phyloP scores from a whole-genome alignment of 148 eudicot genomes.

The Nepenthes mirabilis region DNA sequence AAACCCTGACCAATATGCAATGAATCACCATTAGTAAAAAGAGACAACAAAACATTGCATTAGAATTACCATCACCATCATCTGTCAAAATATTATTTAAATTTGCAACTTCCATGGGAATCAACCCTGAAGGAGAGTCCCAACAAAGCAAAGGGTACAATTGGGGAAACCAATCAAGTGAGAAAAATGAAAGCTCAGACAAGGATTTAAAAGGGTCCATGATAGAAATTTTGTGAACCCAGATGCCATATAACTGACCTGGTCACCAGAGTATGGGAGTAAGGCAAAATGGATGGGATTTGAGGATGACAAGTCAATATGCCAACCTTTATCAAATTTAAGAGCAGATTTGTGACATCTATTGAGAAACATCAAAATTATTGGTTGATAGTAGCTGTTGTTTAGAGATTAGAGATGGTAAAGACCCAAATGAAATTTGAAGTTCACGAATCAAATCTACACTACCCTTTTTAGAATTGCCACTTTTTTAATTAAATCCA shows the following conservation, averaged over 20 bases:
- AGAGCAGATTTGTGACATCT: conserved; percentile 41
- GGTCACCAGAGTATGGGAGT: conserved; percentile 53
- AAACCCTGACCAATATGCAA: conserved; percentile 45
- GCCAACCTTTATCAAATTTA: conserved; percentile 46
- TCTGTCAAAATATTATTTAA: conserved; percentile 24
- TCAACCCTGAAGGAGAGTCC: conserved; percentile 20
- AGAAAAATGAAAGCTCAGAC: conserved; percentile 64
- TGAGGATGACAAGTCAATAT: conserved; percentile 88
- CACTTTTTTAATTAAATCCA: conserved; percentile 14
- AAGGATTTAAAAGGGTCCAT: conserved; percentile 65
- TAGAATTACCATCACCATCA: conserved; percentile 36
- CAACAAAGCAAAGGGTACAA: conserved; percentile 63
- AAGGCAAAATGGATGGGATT: conserved; percentile 71
- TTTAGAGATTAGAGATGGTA: conserved; percentile 35
- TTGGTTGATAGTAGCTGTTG: conserved; percentile 28
- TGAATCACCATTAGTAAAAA: conserved; percentile 15
- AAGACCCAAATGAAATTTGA: conserved; percentile 50
- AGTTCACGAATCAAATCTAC: conserved; percentile 58
- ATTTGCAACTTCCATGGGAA: conserved; percentile 12
- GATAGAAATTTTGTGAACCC: conserved; percentile 41
- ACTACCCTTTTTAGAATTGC: conserved; percentile 57
- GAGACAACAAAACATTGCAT: conserved; percentile 33
- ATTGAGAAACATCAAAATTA: conserved; percentile 66
- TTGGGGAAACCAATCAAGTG: conserved; percentile 78
- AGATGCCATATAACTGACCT: conserved; percentile 27